Percentiles rank a stretch among this genome's conserved stretches.
phyloP scores from a whole-genome alignment of 2,329 filamentous ascomycete species.

The Phaeosphaeriaceae sp. region DNA sequence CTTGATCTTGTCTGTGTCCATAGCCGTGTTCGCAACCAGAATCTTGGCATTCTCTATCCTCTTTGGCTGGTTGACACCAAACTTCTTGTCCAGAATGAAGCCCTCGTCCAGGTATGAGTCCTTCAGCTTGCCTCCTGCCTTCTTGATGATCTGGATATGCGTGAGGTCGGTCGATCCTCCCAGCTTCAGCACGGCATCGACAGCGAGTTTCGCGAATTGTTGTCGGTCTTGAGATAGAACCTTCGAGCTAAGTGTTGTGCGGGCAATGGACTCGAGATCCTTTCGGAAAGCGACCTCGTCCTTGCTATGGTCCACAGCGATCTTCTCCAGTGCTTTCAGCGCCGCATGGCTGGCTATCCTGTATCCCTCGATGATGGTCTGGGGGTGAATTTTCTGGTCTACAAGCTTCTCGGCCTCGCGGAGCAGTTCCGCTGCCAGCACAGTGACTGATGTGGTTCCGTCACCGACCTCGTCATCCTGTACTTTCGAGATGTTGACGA shows the following conservation, averaged over 20 bases:
- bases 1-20: constrained; percentile 99
- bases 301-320: constrained; percentile 88
- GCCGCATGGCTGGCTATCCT: constrained; percentile 94
- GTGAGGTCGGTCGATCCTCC: constrained; percentile 91
- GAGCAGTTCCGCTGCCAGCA: constrained; percentile 91
- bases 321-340: constrained; percentile 80
- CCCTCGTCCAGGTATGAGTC: constrained; percentile 98
- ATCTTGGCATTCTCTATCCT: constrained; percentile 98
- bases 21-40: constrained; percentile 94
- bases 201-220: constrained; percentile 88
- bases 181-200: constrained; percentile 88
- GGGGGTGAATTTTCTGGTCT: constrained; percentile 97
- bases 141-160: constrained; percentile 99
- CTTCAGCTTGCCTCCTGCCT: constrained; percentile 94
- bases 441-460: constrained; percentile 96
- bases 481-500: constrained; percentile 99
- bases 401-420: constrained; percentile 97
- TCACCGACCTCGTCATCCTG: constrained; percentile 99
- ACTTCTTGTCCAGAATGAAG: constrained; percentile 99
- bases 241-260: constrained; percentile 96
- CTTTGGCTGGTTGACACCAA: constrained; percentile 98
- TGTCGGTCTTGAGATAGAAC: constrained; percentile 92
- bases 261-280: constrained; percentile 87
- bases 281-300: constrained; percentile 84
- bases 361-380: constrained; percentile 99